A percentile compares a stretch with the other conserved stretches of the same genome.
These are phyloP conservation scores for Wickerhamomyces kurtzmanii DNA, from an alignment of 805 yeast species.

Conservation along the genomic window DNA sequence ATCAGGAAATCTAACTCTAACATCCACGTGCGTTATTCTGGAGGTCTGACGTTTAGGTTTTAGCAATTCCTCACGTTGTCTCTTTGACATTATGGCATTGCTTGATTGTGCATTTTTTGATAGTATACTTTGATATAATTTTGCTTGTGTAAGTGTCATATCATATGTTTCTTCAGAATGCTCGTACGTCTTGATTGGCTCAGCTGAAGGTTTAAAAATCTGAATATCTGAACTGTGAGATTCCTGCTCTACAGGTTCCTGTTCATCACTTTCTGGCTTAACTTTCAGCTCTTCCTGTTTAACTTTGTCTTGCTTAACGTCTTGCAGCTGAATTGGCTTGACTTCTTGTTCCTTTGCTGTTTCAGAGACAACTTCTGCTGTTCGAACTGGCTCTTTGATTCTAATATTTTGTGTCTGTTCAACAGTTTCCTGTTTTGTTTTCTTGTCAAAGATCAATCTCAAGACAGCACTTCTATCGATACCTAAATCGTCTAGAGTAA, in stretches of 20 bases:
- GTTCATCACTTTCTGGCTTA: conserved; percentile 4
- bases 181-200: conserved; percentile 6
- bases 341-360: background rate
- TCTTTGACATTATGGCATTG: conserved; percentile 32
- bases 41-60: conserved; percentile 14
- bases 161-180: conserved; percentile 31
- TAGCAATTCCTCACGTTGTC: conserved; percentile 26
- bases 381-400: background rate
- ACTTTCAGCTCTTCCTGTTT: background rate
- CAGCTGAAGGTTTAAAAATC: conserved; percentile 10
- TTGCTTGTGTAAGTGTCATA: conserved; percentile 41
- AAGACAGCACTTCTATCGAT: conserved; percentile 15
- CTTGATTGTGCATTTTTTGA: conserved; percentile 27
- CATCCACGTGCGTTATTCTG: conserved; percentile 16
- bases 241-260: conserved; percentile 2
- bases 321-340: background rate
- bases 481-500: conserved; percentile 10
- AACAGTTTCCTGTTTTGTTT: conserved; percentile 2
- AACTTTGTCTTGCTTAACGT: background rate
- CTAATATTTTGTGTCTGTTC: background rate
- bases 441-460: conserved; percentile 8
- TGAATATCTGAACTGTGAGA: conserved; percentile 7
- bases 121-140: conserved; percentile 39
- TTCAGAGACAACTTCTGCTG: background rate
- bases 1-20: conserved; percentile 54